Evolutionary conservation across 768 basidiomycete genomes (phyloP).

Genomic region (Leucocoprinus sp.): DNA sequence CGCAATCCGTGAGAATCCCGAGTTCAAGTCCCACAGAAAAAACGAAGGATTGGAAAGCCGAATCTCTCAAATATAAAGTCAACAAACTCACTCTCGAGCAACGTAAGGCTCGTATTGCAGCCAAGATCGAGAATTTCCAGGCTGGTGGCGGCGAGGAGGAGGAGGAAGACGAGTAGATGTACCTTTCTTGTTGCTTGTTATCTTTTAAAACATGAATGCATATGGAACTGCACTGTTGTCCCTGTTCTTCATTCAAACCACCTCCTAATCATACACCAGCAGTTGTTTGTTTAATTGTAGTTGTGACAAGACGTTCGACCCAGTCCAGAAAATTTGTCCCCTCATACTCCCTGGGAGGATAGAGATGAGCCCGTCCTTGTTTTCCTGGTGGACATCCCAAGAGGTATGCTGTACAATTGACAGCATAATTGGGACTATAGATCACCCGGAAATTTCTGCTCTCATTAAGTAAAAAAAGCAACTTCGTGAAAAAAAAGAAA

Average conservation of each 20-base stretch:
- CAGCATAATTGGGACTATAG: constrained; percentile 38
- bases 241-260: no score
- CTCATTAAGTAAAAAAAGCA: neutral
- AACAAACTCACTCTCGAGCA: constrained; percentile 66
- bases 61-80: constrained; percentile 63
- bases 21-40: constrained; percentile 87
- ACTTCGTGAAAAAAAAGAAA: neutral
- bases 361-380: constrained; percentile 34
- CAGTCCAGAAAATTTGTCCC: constrained; percentile 38
- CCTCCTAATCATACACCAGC: constrained; percentile 3
- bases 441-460: constrained; percentile 57
- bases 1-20: constrained; percentile 92
- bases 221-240: no score
- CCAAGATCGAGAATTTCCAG: constrained; percentile 89
- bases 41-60: constrained; percentile 85
- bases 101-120: constrained; percentile 73
- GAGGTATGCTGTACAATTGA: constrained; percentile 53
- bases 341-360: constrained; percentile 25
- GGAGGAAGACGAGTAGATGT: constrained; percentile 54
- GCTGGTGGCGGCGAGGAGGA: constrained; percentile 49
- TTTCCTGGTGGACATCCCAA: constrained; percentile 34
- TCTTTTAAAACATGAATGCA: constrained; percentile 1
- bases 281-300: constrained; percentile 19
- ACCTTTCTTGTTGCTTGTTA: constrained; percentile 2
- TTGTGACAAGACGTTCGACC: constrained; percentile 43